Conservation (phyloP, 2,329 filamentous ascomycete species). For the Hortaea sp. region DNA sequence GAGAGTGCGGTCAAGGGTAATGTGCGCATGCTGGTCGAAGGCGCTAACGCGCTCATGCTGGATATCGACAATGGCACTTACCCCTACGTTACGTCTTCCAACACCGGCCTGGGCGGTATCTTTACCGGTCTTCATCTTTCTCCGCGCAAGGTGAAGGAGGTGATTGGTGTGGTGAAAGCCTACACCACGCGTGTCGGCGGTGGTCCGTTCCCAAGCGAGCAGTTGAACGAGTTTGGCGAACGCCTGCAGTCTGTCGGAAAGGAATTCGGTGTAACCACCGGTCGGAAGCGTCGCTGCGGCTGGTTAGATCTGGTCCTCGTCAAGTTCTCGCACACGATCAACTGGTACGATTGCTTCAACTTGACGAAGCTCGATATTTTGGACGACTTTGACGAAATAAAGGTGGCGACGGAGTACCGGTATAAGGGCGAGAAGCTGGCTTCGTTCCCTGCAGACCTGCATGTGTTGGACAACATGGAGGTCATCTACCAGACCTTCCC, state of each 20-base stretch:
- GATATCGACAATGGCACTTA: slow-evolving; percentile 56
- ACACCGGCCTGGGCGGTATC: slow-evolving; percentile 50
- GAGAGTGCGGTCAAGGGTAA: slow-evolving; percentile 49
- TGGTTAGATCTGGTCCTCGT: slow-evolving; percentile 61
- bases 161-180: slow-evolving; percentile 58
- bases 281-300: slow-evolving; percentile 51
- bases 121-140: slow-evolving; percentile 54
- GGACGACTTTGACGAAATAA: slow-evolving; percentile 64
- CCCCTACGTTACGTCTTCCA: slow-evolving; percentile 52
- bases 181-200: slow-evolving; percentile 50
- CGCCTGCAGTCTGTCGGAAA: slow-evolving; percentile 47
- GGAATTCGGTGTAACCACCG: slow-evolving; percentile 49
- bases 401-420: slow-evolving; percentile 62
- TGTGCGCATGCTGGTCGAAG: slow-evolving; percentile 56
- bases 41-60: slow-evolving; percentile 58
- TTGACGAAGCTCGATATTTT: slow-evolving; percentile 61
- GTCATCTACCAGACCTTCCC: slow-evolving; percentile 59
- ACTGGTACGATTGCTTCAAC: slow-evolving; percentile 57
- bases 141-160: slow-evolving; percentile 50
- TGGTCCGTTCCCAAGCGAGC: slow-evolving; percentile 60
- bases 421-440: slow-evolving; percentile 46
- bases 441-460: slow-evolving; percentile 56
- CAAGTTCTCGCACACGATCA: slow-evolving; percentile 55
- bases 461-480: slow-evolving; percentile 48
- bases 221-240: slow-evolving; percentile 47